phyloP scores from a whole-genome alignment of 2,329 filamentous ascomycete genomes.

The Aureobasidium sp. region DNA sequence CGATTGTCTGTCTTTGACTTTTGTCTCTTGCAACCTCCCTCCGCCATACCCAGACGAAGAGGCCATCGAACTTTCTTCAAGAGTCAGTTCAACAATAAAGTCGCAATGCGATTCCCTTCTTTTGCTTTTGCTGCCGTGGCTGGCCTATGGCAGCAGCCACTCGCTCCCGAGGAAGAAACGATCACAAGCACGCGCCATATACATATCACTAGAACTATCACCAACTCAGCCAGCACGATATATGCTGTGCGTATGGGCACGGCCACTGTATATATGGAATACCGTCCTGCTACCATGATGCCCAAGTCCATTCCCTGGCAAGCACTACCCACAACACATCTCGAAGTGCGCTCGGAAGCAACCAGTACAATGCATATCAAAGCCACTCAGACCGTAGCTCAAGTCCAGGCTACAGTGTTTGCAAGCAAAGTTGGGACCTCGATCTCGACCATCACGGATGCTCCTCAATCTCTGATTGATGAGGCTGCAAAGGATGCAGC shows the following conservation, averaged over 20 bases:
- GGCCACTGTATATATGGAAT: not conserved
- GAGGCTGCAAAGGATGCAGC: not conserved
- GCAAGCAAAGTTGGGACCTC: constrained; percentile 1
- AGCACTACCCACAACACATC: not conserved
- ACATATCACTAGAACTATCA: not conserved
- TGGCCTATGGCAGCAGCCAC: constrained; percentile 10
- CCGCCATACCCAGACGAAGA: not conserved
- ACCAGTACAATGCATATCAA: constrained; percentile 3
- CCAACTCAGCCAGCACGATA: not conserved
- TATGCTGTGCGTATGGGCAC: not conserved
- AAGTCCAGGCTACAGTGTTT: not conserved
- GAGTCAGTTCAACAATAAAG: not conserved
- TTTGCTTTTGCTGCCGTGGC: constrained; percentile 1
- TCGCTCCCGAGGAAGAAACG: not conserved
- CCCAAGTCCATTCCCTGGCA: not conserved
- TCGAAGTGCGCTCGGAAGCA: not conserved
- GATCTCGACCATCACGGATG: not conserved
- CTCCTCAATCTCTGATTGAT: not conserved
- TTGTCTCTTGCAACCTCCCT: not conserved
- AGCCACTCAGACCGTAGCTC: not conserved
- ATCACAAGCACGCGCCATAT: not conserved
- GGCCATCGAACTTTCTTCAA: not conserved
- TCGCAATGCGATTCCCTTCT: not conserved
- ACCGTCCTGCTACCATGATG: not conserved
- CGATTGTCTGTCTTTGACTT: not conserved